Base-by-base conservation (phyloP, 176 grass and related monocot species). In the Lolium rigidum region DNA sequence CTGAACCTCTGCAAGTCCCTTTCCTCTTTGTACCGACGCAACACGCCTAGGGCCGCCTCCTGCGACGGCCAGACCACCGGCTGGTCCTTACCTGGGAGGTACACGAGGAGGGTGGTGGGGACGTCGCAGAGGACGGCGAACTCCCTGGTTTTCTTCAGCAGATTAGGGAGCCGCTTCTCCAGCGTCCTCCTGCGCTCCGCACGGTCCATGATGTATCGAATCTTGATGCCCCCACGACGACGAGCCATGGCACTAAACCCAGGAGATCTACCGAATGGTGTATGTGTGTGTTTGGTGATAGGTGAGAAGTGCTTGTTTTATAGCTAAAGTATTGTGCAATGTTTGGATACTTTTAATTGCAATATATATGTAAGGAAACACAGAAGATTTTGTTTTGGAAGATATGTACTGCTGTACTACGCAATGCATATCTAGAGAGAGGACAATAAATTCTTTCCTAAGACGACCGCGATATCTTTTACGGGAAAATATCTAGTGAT, bases 61-160 rank as follows among this genome's bases (percentile, higher is more conserved):
- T 9, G 5, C 3, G 54, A 49, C 4, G 92, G 85, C 73, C 74
- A 88, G n/a, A 65, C 70, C 26, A 28, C 18, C n/a, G 86, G 83
- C 13, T 76, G 20, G 1, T 47, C 6, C 38, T 85, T 47, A 10
- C 14, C n/a, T 4, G 25, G 61, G 26, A 50, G 54, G 18, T 89
- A 89, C 81, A 86, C 74, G 5, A 89, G 2, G 9, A 83, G 48
- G 24, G 73, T 57, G 7, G 49, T 56, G 0, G 48, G 10, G 24
- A 86, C 24, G 13, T 47, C 18, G 63, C 87, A 92, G 0, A 89
- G 44, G 7, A 25, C 50, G 25, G 83, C 21, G 20, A 58, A 9
- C 56, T 58, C 56, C 56, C 17, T 21, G 56, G 56, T n/a, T 21
- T 58, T 58, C 20, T 58, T 58, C 10, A 65, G 1, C 25, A 65